Percentiles rank a stretch among this genome's conserved stretches.
Conservation (phyloP, 768 basidiomycete genomes). For the Russula sp. region DNA sequence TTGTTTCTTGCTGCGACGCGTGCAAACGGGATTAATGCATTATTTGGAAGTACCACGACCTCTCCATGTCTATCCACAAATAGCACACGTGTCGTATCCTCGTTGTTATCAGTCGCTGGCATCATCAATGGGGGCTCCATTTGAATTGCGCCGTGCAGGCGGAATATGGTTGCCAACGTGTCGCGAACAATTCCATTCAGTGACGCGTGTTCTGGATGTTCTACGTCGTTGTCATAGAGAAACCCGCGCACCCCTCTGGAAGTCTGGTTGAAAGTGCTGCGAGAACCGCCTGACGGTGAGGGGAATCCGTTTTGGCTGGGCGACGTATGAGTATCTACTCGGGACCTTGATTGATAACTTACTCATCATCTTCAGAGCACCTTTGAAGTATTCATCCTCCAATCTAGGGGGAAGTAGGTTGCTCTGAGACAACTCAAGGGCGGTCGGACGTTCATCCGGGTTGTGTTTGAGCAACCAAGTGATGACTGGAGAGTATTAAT, state of each 20-base stretch:
- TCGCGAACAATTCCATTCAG: slow-evolving; percentile 77
- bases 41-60: slow-evolving; percentile 67
- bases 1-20: slow-evolving; percentile 69
- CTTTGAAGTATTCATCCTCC: slow-evolving; percentile 85
- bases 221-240: slow-evolving; percentile 70
- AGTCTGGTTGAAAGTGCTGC: slow-evolving; percentile 75
- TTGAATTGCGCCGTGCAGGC: slow-evolving; percentile 86
- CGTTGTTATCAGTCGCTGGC: slow-evolving; percentile 61
- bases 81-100: slow-evolving; percentile 62
- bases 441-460: slow-evolving; percentile 71
- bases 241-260: slow-evolving; percentile 61
- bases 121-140: slow-evolving; percentile 83
- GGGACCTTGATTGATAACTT: slow-evolving; percentile 31
- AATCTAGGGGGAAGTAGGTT: slow-evolving; percentile 68
- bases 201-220: slow-evolving; percentile 64
- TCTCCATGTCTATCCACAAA: slow-evolving; percentile 82
- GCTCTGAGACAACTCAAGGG: slow-evolving; percentile 80
- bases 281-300: slow-evolving; percentile 75
- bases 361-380: slow-evolving; percentile 75
- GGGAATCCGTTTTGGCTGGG: slow-evolving; percentile 73
- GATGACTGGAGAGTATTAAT: slow-evolving; percentile 54
- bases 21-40: slow-evolving; percentile 75
- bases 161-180: slow-evolving; percentile 71
- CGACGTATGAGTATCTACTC: background rate
- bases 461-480: slow-evolving; percentile 79